Conservation (phyloP, 805 yeast species). For the Zygoascus bituminiphila region DNA sequence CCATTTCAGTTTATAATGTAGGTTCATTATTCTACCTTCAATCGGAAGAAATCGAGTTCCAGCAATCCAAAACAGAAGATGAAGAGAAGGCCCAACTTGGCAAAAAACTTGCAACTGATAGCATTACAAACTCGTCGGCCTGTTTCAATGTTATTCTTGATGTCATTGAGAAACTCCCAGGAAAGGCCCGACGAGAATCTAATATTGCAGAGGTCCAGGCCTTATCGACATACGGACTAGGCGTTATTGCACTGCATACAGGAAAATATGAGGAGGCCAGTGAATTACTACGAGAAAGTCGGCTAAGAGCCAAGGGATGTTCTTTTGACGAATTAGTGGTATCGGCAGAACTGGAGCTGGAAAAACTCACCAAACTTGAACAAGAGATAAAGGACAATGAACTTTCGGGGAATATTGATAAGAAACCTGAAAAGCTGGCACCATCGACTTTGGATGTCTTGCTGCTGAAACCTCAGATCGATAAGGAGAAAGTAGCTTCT, state of each 20-base stretch:
- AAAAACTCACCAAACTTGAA: background rate
- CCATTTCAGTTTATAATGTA: constrained; percentile 43
- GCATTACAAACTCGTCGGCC: constrained; percentile 24
- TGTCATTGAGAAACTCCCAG: constrained; percentile 35
- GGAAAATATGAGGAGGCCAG: constrained; percentile 52
- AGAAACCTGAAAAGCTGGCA: background rate
- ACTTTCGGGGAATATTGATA: background rate
- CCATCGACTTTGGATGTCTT: background rate
- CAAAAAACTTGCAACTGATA: constrained; percentile 17
- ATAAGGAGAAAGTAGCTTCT: too few relatives aligned
- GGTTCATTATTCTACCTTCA: constrained; percentile 63
- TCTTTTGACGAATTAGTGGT: constrained; percentile 53
- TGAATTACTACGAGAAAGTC: constrained; percentile 55
- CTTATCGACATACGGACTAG: constrained; percentile 75
- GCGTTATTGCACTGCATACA: constrained; percentile 62
- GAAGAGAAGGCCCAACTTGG: background rate
- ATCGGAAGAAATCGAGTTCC: constrained; percentile 53
- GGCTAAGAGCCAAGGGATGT: constrained; percentile 58
- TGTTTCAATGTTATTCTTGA: constrained; percentile 39
- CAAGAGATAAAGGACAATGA: background rate
- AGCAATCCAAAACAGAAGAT: constrained; percentile 27
- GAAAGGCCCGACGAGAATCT: constrained; percentile 30
- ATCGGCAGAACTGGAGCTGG: constrained; percentile 60
- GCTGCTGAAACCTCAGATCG: background rate
- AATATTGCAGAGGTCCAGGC: constrained; percentile 61